These are phyloP conservation scores for Vachellia pachyceras DNA, from an alignment of 306 rosid species.

Conservation along the genomic window DNA sequence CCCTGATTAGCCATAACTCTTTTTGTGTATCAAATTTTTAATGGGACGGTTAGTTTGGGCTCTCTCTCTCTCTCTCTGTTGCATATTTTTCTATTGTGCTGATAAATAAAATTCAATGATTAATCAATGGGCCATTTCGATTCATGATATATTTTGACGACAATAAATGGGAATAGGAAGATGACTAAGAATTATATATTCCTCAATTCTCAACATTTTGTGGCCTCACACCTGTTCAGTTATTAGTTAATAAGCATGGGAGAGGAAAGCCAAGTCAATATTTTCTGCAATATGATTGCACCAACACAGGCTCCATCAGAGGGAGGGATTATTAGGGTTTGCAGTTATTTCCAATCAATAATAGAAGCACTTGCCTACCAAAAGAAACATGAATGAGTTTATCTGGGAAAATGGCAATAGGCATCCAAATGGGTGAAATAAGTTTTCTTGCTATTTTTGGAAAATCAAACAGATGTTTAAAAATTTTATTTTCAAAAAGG, in stretches of 20 bases:
- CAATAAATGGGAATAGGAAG: not conserved
- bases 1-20: not conserved
- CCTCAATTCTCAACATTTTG: not conserved
- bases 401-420: no score
- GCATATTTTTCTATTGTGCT: not conserved
- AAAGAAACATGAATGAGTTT: not conserved
- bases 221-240: slow-evolving; percentile 11
- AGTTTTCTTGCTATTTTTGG: no score
- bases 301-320: slow-evolving; percentile 6
- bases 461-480: no score
- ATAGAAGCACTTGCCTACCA: not conserved
- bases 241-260: slow-evolving; percentile 32
- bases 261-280: slow-evolving; percentile 22
- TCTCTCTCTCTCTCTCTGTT: not conserved
- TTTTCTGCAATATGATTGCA: slow-evolving; percentile 13
- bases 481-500: no score
- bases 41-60: not conserved
- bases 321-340: not conserved
- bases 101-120: no score
- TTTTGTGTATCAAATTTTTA: not conserved
- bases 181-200: not conserved
- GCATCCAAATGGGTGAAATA: no score
- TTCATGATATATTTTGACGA: not conserved
- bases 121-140: not conserved
- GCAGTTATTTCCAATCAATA: not conserved